A percentile compares a stretch with the other conserved stretches of the same genome.
phyloP scores from a whole-genome alignment of 331 rosid genomes.

The Ulmus americana region DNA sequence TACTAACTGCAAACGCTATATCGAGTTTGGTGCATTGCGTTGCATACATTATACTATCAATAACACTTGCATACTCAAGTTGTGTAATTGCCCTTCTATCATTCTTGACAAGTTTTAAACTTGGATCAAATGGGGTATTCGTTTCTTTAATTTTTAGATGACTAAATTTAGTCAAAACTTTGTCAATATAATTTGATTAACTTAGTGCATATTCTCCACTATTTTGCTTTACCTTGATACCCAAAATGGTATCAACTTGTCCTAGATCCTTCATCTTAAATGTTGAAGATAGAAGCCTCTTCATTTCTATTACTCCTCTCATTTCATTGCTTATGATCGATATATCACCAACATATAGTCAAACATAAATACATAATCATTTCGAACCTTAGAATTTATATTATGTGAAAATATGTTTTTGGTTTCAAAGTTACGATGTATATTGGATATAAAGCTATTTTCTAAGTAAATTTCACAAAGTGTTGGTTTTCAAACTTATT shows the following conservation, averaged over 20 bases:
- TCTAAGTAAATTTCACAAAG: too few species aligned
- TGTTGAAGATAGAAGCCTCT: neutral
- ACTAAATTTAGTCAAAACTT: neutral
- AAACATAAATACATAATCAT: neutral
- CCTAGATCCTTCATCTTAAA: slow-evolving; percentile 2
- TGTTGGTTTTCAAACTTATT: too few species aligned
- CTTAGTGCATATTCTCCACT: neutral
- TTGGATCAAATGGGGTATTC: slow-evolving; percentile 22
- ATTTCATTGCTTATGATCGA: too few species aligned
- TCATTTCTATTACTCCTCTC: neutral
- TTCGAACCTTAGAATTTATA: neutral
- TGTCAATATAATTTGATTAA: slow-evolving; percentile 1
- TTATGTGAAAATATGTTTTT: too few species aligned
- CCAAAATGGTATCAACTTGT: neutral
- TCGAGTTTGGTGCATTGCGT: too few species aligned
- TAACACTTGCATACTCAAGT: too few species aligned
- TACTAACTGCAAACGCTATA: too few species aligned
- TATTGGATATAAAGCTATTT: too few species aligned
- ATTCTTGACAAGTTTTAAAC: too few species aligned
- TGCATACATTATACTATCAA: too few species aligned
- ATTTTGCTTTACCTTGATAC: neutral
- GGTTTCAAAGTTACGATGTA: too few species aligned
- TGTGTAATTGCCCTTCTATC: too few species aligned
- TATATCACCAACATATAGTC: neutral
- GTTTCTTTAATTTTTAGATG: neutral